These are phyloP conservation scores for Penicillium canescens DNA, from an alignment of 495 filamentous ascomycete genomes.

Conservation along the genomic window DNA sequence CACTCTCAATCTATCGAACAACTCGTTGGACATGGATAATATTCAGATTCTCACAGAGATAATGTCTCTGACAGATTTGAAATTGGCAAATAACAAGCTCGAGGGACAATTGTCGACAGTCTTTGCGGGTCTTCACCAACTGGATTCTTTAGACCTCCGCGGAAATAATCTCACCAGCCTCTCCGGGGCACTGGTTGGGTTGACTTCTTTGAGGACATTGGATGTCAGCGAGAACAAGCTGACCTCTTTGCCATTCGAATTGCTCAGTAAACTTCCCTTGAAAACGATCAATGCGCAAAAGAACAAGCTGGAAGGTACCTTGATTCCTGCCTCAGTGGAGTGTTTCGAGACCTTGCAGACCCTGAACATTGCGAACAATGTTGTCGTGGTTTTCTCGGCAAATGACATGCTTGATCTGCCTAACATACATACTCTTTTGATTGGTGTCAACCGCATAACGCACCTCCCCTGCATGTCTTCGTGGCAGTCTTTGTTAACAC, in stretches of 20 bases:
- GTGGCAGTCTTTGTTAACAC: conserved; percentile 70
- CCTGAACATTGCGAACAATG: conserved; percentile 77
- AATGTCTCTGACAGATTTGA: conserved; percentile 70
- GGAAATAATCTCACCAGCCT: conserved; percentile 77
- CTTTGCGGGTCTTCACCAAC: conserved; percentile 58
- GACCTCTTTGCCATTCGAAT: conserved; percentile 64
- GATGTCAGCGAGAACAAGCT: conserved; percentile 79
- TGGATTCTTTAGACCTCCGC: conserved; percentile 81
- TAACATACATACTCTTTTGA: conserved; percentile 68
- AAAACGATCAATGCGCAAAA: conserved; percentile 74
- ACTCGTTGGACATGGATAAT: conserved; percentile 68
- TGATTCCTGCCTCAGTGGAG: conserved; percentile 63
- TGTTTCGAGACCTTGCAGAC: conserved; percentile 63
- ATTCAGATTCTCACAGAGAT: conserved; percentile 75
- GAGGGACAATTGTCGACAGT: conserved; percentile 59
- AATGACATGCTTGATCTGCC: conserved; percentile 60
- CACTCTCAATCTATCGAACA: conserved; percentile 82
- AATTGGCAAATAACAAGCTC: conserved; percentile 76
- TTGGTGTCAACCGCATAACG: conserved; percentile 75
- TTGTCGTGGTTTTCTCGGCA: conserved; percentile 58
- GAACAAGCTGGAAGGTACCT: conserved; percentile 72
- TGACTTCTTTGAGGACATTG: conserved; percentile 68
- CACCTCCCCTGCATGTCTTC: conserved; percentile 65
- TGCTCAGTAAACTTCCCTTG: conserved; percentile 65
- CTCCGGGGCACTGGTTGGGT: conserved; percentile 62